Base-by-base conservation (phyloP, 495 filamentous ascomycete species). In the Aspergillus mulundensis region DNA sequence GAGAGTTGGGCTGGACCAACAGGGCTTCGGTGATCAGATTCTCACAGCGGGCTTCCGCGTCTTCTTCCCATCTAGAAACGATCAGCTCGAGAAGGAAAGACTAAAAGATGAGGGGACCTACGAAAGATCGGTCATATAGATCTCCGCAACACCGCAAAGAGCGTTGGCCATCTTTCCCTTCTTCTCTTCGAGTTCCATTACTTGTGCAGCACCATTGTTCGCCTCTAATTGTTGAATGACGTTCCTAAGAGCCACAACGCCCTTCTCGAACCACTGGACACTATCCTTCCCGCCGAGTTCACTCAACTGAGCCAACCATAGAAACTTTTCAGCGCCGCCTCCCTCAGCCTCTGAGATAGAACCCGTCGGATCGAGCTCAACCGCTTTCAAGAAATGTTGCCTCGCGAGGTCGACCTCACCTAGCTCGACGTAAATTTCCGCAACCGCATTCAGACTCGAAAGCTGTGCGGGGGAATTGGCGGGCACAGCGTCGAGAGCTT, bases 61-160 rank as follows among this genome's bases (percentile, higher is more conserved):
- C 89, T 45, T 86, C 84, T 68, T 95, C 90, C 89, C 90, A 95
- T 21, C 88, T 83, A 43, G 34, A 41, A 16, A 41, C 14, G 42
- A 19, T 68, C 53, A 67, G 59, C 24, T 23, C 32, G 19, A 48
- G 32, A 56, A 45, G 11, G 24, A 5, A n/a, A 7, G 15, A 45
- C 19, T 25, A 34, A 41, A 18, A 53, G 20, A 53, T 10, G 39
- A 20, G 25, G 15, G 20, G 23, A 73, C 72, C 62, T 64, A 78
- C 70, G 81, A 88, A 58, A 99, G 79, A 75, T 99, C 95, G 25
- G 91, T 97, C 95, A 99, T 99, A 68, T 96, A 97, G 30, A 97
- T 87, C 70, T 99, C 95, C 0, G 88, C 83, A 52, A 96, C 85
- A 2, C 87, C 88, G 70, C 95, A 97, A 24, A 99, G 78, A 5